Base-by-base conservation (phyloP, 768 basidiomycete species). In the Omphalotus guepiniiformis region DNA sequence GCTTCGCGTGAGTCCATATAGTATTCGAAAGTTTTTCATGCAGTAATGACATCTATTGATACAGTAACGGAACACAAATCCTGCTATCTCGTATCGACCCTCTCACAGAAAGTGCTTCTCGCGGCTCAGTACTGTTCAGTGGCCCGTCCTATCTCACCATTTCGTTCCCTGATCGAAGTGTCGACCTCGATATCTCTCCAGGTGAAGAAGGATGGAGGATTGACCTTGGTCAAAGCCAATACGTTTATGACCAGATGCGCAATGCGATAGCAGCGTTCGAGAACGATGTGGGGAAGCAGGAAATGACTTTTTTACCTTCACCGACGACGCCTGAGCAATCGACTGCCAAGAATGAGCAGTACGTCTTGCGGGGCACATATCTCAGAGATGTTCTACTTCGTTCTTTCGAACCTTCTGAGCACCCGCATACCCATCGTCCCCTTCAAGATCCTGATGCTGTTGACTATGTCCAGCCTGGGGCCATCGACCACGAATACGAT, bases 191-290 rank as follows among this genome's bases (percentile, higher is more conserved):
- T 6, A 63, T 72, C 37, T 64, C 64, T 19, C 48, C 48, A 52
- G 46, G 80, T 64, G 60, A 73, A 64, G 13, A 63, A 59, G 34
- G 67, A 73, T 2, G 76, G 76, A 2, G 47, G 55, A 34, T 90
- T 85, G 93, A 94, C 56, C 61, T 91, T 2, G 86, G 84, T 4
- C 71, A 72, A 8, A 82, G 82, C 19, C 79, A 82, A 50, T 73
- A 88, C 38, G 73, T 81, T 12, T 82, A 76, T 50, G 71, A 80
- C 25, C 76, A 87, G 35, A 91, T 92, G 80, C 72, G 79, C 7
- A 65, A 71, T 2, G 90, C 92, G 8, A 73, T 93, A 19, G 55
- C 63, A 6, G 62, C 73, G 22, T 60, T 93, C 21, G 69, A 77
- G 46, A 66, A 75, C 16, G 78, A 92, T 53, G 77, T 82, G 0